phyloP scores from a whole-genome alignment of 345 rosid genomes.

The Erysimum cheiranthoides region DNA sequence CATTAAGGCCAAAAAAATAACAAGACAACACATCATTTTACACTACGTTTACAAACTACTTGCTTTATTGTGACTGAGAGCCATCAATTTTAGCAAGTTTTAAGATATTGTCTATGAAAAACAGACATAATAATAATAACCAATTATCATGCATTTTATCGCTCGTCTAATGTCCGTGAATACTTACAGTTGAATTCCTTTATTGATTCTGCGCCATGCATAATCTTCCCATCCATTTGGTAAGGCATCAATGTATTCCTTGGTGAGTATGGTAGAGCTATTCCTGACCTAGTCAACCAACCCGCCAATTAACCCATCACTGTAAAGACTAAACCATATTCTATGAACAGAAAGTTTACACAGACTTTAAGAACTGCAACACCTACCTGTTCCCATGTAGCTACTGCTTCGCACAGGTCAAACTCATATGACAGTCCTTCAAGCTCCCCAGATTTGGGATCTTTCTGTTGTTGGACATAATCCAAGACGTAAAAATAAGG shows the following conservation, averaged over 20 bases:
- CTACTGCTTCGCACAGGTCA: constrained; percentile 91
- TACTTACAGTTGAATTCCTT: constrained; percentile 85
- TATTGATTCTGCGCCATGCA: constrained; percentile 96
- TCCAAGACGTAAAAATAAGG: background rate
- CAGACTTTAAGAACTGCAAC: constrained; percentile 25
- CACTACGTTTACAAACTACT: background rate
- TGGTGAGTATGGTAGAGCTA: constrained; percentile 90
- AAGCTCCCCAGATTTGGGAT: constrained; percentile 86
- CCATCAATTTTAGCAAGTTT: background rate
- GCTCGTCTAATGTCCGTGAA: background rate
- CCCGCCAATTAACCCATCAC: constrained; percentile 56
- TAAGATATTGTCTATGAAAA: constrained; percentile 9
- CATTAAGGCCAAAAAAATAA: constrained; percentile 6
- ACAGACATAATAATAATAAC: background rate
- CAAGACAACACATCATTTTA: constrained; percentile 21
- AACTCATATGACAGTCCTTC: constrained; percentile 83
- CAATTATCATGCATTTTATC: background rate
- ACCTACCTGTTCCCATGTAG: constrained; percentile 79
- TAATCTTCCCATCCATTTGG: constrained; percentile 98
- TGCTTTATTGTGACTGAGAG: background rate
- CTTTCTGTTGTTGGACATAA: constrained; percentile 57
- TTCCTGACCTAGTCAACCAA: constrained; percentile 80
- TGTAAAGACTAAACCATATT: constrained; percentile 37
- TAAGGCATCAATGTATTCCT: constrained; percentile 87
- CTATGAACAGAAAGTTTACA: constrained; percentile 18